Percentiles rank a stretch among this genome's conserved stretches.
These are phyloP conservation scores for Fusarium bactridioides DNA, from an alignment of 2,329 filamentous ascomycete species.

Conservation along the genomic window DNA sequence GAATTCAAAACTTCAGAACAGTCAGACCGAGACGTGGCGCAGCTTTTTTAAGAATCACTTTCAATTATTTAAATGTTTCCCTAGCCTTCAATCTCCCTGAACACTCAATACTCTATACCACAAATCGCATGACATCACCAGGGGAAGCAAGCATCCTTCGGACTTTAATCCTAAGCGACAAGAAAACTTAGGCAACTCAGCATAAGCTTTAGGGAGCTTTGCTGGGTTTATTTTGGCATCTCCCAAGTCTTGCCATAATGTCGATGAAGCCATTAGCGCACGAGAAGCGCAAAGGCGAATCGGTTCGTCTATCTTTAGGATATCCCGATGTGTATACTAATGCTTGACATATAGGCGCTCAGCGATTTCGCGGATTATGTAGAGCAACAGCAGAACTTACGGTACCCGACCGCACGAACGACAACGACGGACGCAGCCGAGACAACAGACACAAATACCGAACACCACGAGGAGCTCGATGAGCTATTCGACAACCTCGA, in stretches of 20 bases:
- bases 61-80: constrained; percentile 13
- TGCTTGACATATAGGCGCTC: constrained; percentile 64
- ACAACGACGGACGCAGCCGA: constrained; percentile 41
- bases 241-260: constrained; percentile 52
- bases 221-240: background rate
- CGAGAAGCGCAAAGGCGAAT: constrained; percentile 87
- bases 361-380: constrained; percentile 98
- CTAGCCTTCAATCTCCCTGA: background rate
- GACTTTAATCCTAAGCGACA: background rate
- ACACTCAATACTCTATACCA: constrained; percentile 30
- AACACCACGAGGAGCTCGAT: constrained; percentile 80
- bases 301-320: constrained; percentile 59
- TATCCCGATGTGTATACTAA: constrained; percentile 2
- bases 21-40: constrained; percentile 38
- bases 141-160: background rate
- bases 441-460: constrained; percentile 53
- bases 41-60: constrained; percentile 7
- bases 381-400: constrained; percentile 86
- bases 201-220: background rate
- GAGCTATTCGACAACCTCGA: constrained; percentile 92
- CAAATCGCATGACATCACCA: constrained; percentile 35
- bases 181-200: background rate
- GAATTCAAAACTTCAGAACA: constrained; percentile 11
- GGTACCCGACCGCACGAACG: constrained; percentile 59
- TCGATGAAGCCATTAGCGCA: constrained; percentile 71